Base-by-base conservation (phyloP, 2,329 filamentous ascomycete genomes). In the Claviceps sp. region DNA sequence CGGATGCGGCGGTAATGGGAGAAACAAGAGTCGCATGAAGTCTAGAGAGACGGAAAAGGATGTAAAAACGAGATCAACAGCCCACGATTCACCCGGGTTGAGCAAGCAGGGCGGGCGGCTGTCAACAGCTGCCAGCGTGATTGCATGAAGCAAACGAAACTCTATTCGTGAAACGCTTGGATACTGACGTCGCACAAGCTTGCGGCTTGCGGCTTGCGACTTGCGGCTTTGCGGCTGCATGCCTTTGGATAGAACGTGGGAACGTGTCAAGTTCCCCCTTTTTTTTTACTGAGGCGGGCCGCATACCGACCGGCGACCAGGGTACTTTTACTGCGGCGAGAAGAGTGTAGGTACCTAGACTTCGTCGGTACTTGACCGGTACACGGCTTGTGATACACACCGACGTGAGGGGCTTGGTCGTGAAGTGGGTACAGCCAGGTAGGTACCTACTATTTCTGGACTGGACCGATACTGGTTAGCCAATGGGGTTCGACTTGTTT, bases 41-140 rank as follows among this genome's bases (percentile, higher is more conserved):
- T 40, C 23, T 22, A 16, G 20, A 20, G 20, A 13, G 44, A 16
- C 1, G 8, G 17, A 36, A 6, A 34, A n/a, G 13, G 20, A 34
- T 34, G 29, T 11, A 36, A 26, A 5, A 26, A 16, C 23, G 34
- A n/a, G 17, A 23, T 29, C 20, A n/a, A 39, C 14, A 16, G 6
- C 4, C 14, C 11, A 36, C 4, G 16, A 47, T n/a, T 13, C 20
- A 26, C 9, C 8, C 3, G 7, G 16, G 16, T 17, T 8, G 20
- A 26, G 36, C 46, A 11, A 6, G 47, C 23, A 20, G 26, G n/a
- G 26, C 13, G 22, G 39, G 7, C n/a, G 38, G 29, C 26, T n/a
- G 48, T 50, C 26, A 22, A 20, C 48, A 50, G 48, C 48, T 50
- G 48, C 29, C 40, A 49, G 17, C 23, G 29, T 23, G 36, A 39